Base-by-base conservation (phyloP, 1,284 basidiomycete genomes). In the Cutaneotrichosporon dermatis region DNA sequence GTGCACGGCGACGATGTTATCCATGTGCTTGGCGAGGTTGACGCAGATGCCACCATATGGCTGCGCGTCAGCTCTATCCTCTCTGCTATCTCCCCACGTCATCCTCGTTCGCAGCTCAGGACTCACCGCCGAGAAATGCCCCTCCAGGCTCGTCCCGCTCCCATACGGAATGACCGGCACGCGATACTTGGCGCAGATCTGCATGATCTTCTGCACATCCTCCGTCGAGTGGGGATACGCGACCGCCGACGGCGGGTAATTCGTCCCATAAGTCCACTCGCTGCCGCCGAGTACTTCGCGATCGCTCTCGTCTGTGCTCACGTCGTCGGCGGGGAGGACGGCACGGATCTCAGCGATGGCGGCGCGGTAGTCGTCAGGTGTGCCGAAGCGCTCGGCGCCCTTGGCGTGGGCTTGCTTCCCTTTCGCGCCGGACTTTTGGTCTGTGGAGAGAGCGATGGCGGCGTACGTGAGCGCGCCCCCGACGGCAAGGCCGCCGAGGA, bases 11-110 rank as follows among this genome's bases (percentile, higher is more conserved):
- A 94, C 69, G 50, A 96, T 88, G 56, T 83, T 81, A 73, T 92
- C 84, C 93, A 97, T 97, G 36, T 51, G 53, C 33, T 80, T 79
- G 0, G 84, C 85, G 78, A 96, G 80, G 75, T 96, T 91, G 13
- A 95, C 79, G 64, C 88, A 91, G 57, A 94, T 90, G 2, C 88
- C 86, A 5, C 88, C 88, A 70, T 51, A 80, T 54, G 72, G 76
- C 58, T 68, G 42, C n/a, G 13, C 39, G 33, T 41, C 33, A 50
- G 39, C 34, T 4, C 37, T 10, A 40, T 9, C 39, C 8, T 8
- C 9, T 9, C 16, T 13, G 5, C 6, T 10, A 12, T 46, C 12
- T 35, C 45, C 11, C 25, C 25, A 25, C 25, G 25, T 25, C 25
- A 25, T 25, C 25, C 25, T 25, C 25, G 25, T 25, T 25, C 25